These are phyloP conservation scores for Asclepias syriaca DNA, from an alignment of 257 asterid species.

Conservation along the genomic window DNA sequence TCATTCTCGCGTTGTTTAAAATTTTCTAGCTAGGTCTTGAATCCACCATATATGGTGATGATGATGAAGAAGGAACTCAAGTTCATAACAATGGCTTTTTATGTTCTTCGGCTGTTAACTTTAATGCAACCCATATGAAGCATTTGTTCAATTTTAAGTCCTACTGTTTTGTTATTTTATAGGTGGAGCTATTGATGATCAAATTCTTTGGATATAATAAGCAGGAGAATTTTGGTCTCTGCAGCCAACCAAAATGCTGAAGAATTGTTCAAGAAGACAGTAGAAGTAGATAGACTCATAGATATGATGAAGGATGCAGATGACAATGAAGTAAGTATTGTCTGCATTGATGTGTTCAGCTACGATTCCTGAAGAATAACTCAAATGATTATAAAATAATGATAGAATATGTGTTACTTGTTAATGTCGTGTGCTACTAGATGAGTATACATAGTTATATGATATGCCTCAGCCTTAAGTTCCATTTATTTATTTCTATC, in stretches of 20 bases:
- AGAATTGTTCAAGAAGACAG: slow-evolving; percentile 67
- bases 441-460: neutral
- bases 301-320: slow-evolving; percentile 76
- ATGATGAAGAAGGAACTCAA: neutral
- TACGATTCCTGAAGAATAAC: neutral
- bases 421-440: neutral
- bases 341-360: neutral
- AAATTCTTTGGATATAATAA: slow-evolving; percentile 50
- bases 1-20: too few relatives aligned
- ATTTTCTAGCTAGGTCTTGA: neutral
- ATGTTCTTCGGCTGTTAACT: neutral
- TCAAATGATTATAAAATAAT: neutral
- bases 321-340: slow-evolving; percentile 66
- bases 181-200: slow-evolving; percentile 31
- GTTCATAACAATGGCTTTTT: neutral
- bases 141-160: slow-evolving; percentile 1
- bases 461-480: neutral
- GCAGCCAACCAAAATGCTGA: slow-evolving; percentile 83
- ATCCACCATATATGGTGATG: too few relatives aligned
- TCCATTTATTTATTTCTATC: neutral
- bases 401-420: neutral
- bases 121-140: slow-evolving; percentile 1
- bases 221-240: slow-evolving; percentile 72
- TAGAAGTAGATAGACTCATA: slow-evolving; percentile 81
- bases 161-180: slow-evolving; percentile 15